Percentiles rank a stretch among this genome's conserved stretches.
phyloP scores from a whole-genome alignment of 164 flowering plant species.

The Nelumbo lutea region DNA sequence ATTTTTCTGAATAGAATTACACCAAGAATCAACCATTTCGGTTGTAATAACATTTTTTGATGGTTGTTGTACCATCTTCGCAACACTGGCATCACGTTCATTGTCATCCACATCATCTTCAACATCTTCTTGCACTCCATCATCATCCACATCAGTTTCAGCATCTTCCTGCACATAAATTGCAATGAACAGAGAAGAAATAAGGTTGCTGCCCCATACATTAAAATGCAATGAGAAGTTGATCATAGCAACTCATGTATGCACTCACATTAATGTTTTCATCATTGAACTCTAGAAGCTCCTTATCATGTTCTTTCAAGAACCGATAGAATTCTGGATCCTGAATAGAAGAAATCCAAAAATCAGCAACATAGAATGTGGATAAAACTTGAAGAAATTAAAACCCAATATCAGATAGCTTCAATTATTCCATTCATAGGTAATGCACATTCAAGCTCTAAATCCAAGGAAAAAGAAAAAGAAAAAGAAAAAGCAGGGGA shows the following conservation, averaged over 20 bases:
- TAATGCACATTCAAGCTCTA: too few species aligned
- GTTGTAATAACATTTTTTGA: conserved; percentile 51
- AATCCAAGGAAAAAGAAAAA: too few species aligned
- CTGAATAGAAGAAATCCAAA: conserved; percentile 33
- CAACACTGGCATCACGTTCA: conserved; percentile 14
- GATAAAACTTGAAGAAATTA: not conserved
- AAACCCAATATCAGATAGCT: not conserved
- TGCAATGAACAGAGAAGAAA: not conserved
- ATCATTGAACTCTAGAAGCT: conserved; percentile 72
- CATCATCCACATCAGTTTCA: conserved; percentile 28
- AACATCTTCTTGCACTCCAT: conserved; percentile 17
- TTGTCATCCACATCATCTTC: conserved; percentile 21
- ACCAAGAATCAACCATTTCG: conserved; percentile 86
- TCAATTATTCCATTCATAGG: too few species aligned
- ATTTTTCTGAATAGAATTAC: conserved; percentile 40
- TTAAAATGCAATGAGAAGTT: not conserved
- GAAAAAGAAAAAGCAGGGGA: too few species aligned
- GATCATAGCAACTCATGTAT: not conserved
- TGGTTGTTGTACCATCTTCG: conserved; percentile 29
- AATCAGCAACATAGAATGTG: not conserved
- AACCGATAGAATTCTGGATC: conserved; percentile 83
- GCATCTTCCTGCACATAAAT: conserved; percentile 36
- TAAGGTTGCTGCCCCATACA: not conserved
- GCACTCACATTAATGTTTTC: conserved; percentile 62
- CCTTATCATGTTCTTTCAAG: conserved; percentile 74